Evolutionary conservation across 2,329 filamentous ascomycete genomes (phyloP).

Genomic region (Alternaria solani): DNA sequence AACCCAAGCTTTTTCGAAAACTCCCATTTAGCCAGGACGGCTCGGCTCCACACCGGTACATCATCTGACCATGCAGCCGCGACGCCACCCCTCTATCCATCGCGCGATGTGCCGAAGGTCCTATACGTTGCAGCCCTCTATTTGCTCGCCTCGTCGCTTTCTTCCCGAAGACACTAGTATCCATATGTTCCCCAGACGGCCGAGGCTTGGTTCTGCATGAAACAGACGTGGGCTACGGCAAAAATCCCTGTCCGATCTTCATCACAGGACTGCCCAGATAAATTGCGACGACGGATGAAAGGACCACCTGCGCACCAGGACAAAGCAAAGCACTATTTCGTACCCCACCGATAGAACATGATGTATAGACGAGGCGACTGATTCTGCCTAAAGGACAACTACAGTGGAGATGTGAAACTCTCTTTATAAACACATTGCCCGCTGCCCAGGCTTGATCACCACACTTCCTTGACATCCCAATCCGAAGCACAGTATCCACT

Average conservation of each 20-base stretch:
- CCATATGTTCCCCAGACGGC: slow-evolving; percentile 45
- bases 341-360: slow-evolving; percentile 39
- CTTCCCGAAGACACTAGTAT: slow-evolving; percentile 24
- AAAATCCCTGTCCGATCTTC: slow-evolving; percentile 36
- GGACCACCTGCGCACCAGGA: slow-evolving; percentile 29
- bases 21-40: slow-evolving; percentile 34
- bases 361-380: slow-evolving; percentile 16
- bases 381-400: slow-evolving; percentile 47
- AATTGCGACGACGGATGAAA: slow-evolving; percentile 47
- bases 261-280: slow-evolving; percentile 37
- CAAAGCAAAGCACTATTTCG: slow-evolving; percentile 21
- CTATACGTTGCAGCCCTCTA: slow-evolving; percentile 16
- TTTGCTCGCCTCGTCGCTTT: slow-evolving; percentile 33
- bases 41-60: slow-evolving; percentile 19
- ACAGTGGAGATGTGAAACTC: slow-evolving; percentile 4
- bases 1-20: slow-evolving; percentile 12
- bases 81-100: slow-evolving; percentile 14
- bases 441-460: slow-evolving; percentile 22
- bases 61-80: slow-evolving; percentile 17
- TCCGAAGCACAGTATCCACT: slow-evolving; percentile 2
- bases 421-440: slow-evolving; percentile 28
- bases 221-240: slow-evolving; percentile 28
- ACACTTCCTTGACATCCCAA: slow-evolving; percentile 20
- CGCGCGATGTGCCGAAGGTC: slow-evolving; percentile 16
- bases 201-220: slow-evolving; percentile 32